Evolutionary conservation across 129 eudicot genomes (phyloP).

Genomic region (Arctium lappa): DNA sequence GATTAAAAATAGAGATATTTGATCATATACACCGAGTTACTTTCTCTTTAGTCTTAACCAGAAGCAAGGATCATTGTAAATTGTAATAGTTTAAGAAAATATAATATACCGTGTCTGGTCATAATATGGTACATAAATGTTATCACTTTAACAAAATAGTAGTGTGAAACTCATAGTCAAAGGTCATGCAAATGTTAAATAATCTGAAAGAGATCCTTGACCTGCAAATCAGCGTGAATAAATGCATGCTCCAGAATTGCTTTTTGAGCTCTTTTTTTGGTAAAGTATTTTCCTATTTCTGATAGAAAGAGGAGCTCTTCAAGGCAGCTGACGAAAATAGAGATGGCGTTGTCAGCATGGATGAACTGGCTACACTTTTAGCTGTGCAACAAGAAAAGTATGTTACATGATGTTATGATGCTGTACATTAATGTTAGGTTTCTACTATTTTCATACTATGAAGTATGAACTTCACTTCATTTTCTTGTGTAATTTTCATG

Average conservation of each 20-base stretch:
- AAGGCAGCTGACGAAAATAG: slow-evolving; percentile 84
- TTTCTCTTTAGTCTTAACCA: not conserved
- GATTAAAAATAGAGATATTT: not conserved
- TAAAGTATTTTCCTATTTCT: not conserved
- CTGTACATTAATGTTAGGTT: not conserved
- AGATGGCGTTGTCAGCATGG: slow-evolving; percentile 93
- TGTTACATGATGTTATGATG: not conserved
- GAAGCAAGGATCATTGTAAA: not conserved
- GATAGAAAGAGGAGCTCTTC: slow-evolving; percentile 88
- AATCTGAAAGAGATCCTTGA: not conserved
- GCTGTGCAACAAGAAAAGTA: slow-evolving; percentile 93
- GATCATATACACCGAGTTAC: not conserved
- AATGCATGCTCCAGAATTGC: not conserved
- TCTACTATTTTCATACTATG: not conserved
- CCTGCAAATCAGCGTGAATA: not conserved
- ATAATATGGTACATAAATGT: not conserved
- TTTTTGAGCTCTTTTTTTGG: not conserved
- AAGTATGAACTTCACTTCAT: not conserved
- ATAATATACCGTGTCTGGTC: not conserved
- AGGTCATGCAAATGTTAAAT: not conserved
- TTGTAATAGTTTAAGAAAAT: not conserved
- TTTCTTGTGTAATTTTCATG: not conserved
- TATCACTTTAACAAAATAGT: not conserved
- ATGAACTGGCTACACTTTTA: slow-evolving; percentile 89
- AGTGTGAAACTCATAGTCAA: not conserved